Evolutionary conservation across 2,329 filamentous ascomycete species (phyloP).

Genomic region (Cercospora berteroae): DNA sequence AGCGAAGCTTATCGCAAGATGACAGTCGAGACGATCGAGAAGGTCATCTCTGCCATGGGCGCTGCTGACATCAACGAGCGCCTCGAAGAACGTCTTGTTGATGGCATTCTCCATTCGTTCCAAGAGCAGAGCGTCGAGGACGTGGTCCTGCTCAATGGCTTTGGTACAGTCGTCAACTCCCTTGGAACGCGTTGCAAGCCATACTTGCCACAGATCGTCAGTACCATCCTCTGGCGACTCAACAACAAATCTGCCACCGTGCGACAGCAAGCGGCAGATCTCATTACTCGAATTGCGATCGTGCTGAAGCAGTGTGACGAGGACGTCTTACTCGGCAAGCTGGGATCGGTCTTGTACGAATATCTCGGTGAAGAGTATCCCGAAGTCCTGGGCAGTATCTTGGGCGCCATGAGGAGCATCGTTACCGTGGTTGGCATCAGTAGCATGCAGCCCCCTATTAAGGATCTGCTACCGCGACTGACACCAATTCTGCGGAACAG

Average conservation of each 20-base stretch:
- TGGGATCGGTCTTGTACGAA: conserved; percentile 92
- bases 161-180: conserved; percentile 95
- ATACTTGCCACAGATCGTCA: conserved; percentile 94
- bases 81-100: conserved; percentile 88
- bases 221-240: conserved; percentile 90
- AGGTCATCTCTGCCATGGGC: conserved; percentile 87
- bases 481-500: conserved; percentile 98
- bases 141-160: conserved; percentile 92
- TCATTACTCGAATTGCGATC: conserved; percentile 95
- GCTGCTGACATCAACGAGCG: conserved; percentile 92
- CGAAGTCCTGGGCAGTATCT: conserved; percentile 92
- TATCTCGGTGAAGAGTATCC: conserved; percentile 98
- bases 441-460: conserved; percentile 97
- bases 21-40: conserved; percentile 97
- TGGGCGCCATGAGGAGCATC: conserved; percentile 91
- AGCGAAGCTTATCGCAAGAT: conserved; percentile 98
- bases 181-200: conserved; percentile 91
- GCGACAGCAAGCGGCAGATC: conserved; percentile 91
- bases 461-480: conserved; percentile 87
- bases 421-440: conserved; percentile 97
- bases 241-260: conserved; percentile 99
- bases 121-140: conserved; percentile 98
- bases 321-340: conserved; percentile 91
- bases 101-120: conserved; percentile 93
- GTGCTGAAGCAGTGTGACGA: conserved; percentile 99